A percentile compares a stretch with the other conserved stretches of the same genome.
Conservation (phyloP, 2,329 filamentous ascomycete species). For the Epichloe sp. region DNA sequence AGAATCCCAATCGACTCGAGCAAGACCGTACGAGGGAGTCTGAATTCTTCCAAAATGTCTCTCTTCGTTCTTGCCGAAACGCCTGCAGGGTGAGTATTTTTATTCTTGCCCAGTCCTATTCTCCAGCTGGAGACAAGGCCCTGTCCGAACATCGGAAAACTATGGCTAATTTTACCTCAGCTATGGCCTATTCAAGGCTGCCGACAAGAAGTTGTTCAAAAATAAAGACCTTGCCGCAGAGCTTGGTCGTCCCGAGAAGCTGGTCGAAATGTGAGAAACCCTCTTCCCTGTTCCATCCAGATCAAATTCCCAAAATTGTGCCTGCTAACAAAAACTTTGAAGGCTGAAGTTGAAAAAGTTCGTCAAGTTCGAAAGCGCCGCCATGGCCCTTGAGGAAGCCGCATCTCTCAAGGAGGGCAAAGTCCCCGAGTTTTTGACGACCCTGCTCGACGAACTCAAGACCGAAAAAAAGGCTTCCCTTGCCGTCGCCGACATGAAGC, state of each 20-base stretch:
- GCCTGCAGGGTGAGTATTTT: constrained; percentile 54
- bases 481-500: constrained; percentile 85
- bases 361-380: constrained; percentile 90
- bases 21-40: constrained; percentile 19
- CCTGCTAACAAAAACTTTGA: constrained; percentile 4
- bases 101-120: background rate
- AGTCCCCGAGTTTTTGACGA: constrained; percentile 74
- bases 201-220: constrained; percentile 96
- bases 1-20: constrained; percentile 18
- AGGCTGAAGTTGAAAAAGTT: constrained; percentile 95
- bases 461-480: constrained; percentile 94
- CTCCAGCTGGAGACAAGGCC: background rate
- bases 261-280: constrained; percentile 63
- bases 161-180: constrained; percentile 35
- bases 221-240: constrained; percentile 66
- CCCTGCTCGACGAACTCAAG: constrained; percentile 79
- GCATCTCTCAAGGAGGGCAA: constrained; percentile 84
- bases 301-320: background rate
- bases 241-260: constrained; percentile 66
- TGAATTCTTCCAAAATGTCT: constrained; percentile 48
- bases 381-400: constrained; percentile 81
- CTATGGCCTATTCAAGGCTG: constrained; percentile 96
- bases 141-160: background rate
- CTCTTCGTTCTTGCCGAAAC: constrained; percentile 91
- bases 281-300: background rate